Conservation (phyloP, 2,329 filamentous ascomycete genomes). For the Penicillium sp. region DNA sequence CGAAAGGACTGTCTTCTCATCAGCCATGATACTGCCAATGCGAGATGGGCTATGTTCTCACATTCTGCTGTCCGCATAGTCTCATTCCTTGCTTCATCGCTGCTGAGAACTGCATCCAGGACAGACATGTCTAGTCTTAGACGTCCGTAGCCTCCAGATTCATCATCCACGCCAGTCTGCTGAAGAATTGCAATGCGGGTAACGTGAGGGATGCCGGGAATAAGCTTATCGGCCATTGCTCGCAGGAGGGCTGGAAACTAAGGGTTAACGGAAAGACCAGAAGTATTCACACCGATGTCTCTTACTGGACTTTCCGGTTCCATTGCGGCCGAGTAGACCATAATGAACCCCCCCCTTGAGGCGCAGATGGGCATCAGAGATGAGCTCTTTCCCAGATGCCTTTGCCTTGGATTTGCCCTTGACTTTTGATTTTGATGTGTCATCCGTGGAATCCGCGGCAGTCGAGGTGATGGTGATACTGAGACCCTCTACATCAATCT, state of each 20-base stretch:
- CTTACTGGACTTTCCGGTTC: constrained; percentile 77
- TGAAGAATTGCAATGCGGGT: constrained; percentile 69
- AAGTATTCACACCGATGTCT: not conserved
- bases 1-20: constrained; percentile 52
- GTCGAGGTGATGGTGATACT: constrained; percentile 63
- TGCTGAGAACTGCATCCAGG: constrained; percentile 66
- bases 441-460: constrained; percentile 20
- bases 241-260: constrained; percentile 62
- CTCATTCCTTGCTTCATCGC: constrained; percentile 53
- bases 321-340: constrained; percentile 77
- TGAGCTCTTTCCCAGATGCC: constrained; percentile 60
- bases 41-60: constrained; percentile 33
- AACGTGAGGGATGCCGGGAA: constrained; percentile 71
- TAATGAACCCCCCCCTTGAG: constrained; percentile 75
- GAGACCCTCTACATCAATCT: constrained; percentile 74
- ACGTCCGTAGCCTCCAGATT: constrained; percentile 11
- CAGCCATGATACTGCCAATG: not conserved
- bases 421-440: constrained; percentile 29
- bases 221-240: constrained; percentile 75
- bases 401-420: constrained; percentile 56
- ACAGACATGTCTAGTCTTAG: constrained; percentile 50
- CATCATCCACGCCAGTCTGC: constrained; percentile 56
- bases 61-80: constrained; percentile 63
- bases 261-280: not conserved
- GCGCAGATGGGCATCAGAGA: constrained; percentile 68